Base-by-base conservation (phyloP, 1,284 basidiomycete species). In the Wolfiporia cocos region DNA sequence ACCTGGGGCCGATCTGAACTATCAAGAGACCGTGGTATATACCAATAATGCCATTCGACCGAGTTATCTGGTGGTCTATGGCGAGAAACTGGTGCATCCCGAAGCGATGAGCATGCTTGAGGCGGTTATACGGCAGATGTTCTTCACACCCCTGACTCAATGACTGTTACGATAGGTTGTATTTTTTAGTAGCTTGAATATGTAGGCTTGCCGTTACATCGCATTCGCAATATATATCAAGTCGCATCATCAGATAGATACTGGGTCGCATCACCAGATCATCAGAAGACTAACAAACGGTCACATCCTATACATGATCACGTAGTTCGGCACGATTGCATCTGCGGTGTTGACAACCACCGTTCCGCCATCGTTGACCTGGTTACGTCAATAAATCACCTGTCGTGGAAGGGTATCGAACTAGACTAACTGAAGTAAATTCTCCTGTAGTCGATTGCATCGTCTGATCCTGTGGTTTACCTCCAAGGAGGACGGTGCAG, bases 271-370 rank as follows among this genome's bases (percentile, higher is more conserved):
- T n/a, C n/a, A n/a, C n/a, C n/a, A n/a, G n/a, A n/a, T n/a, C n/a
- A n/a, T n/a, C n/a, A n/a, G n/a, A n/a, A n/a, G n/a, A n/a, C n/a
- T n/a, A n/a, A n/a, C n/a, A n/a, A n/a, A n/a, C n/a, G n/a, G n/a
- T n/a, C n/a, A n/a, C n/a, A n/a, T n/a, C n/a, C n/a, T n/a, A 49
- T 75, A 77, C 61, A 76, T 65, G 49, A 75, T 61, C 24, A 74
- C 57, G 52, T 69, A 73, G 17, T 61, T 65, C 20, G 73, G 70
- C 22, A 73, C 52, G 28, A 77, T 72, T 2, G 68, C 72, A 43
- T 73, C 72, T 15, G 70, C 54, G 15, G 48, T 53, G 3, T 56
- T 62, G 9, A 72, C 67, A 49, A 72, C 74, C 12, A 74, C 56
- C 1, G 70, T 68, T 32, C 67, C 63, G 40, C 67, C 63, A 29